Evolutionary conservation across 2,329 filamentous ascomycete species (phyloP).

Genomic region (Clarireedia sp.): DNA sequence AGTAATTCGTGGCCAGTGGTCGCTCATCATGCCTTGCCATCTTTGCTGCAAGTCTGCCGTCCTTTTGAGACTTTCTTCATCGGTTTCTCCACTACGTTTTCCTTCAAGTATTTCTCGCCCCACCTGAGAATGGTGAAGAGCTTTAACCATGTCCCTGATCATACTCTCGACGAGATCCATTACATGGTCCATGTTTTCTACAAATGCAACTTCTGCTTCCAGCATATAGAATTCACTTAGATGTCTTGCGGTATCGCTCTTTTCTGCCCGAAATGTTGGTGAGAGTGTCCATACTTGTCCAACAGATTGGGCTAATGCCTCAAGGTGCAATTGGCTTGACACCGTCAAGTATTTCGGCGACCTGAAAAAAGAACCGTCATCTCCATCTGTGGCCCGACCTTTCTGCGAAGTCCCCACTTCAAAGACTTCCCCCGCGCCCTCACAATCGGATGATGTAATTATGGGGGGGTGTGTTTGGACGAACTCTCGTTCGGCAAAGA

Average conservation of each 20-base stretch:
- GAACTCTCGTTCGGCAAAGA: constrained; percentile 65
- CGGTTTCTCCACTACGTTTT: constrained; percentile 7
- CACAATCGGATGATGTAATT: constrained; percentile 94
- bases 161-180: constrained; percentile 77
- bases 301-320: constrained; percentile 81
- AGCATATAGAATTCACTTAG: constrained; percentile 99
- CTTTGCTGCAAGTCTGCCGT: constrained; percentile 49
- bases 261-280: constrained; percentile 88
- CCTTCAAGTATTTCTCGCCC: constrained; percentile 42
- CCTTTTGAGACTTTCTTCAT: not conserved
- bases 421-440: constrained; percentile 93
- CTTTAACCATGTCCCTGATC: constrained; percentile 48
- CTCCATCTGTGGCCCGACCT: constrained; percentile 24
- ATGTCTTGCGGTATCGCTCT: constrained; percentile 87
- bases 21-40: constrained; percentile 60
- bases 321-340: constrained; percentile 87
- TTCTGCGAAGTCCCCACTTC: constrained; percentile 40
- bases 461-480: constrained; percentile 86
- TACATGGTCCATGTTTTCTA: constrained; percentile 58
- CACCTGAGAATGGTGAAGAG: constrained; percentile 37
- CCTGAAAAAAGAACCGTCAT: constrained; percentile 62
- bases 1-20: constrained; percentile 69
- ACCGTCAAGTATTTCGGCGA: constrained; percentile 91
- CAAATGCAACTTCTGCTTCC: constrained; percentile 81
- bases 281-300: constrained; percentile 91